A percentile compares a stretch with the other conserved stretches of the same genome.
These are phyloP conservation scores for Eucalyptus cladocalyx DNA, from an alignment of 345 rosid species.

Conservation along the genomic window DNA sequence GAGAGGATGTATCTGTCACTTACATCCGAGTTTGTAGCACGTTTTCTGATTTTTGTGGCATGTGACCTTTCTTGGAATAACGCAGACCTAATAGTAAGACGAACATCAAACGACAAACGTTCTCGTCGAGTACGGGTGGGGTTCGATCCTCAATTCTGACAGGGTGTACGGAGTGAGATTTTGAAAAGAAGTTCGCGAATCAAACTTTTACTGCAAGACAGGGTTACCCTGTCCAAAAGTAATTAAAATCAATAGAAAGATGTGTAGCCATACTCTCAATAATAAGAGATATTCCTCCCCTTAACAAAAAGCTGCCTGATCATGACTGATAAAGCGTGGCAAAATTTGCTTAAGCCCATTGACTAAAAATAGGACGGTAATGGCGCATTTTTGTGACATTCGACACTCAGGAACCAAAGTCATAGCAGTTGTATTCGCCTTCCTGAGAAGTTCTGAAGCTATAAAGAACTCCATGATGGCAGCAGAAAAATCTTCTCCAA, in stretches of 20 bases:
- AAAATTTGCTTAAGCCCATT: background rate
- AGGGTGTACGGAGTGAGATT: background rate
- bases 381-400: background rate
- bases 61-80: background rate
- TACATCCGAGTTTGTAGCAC: background rate
- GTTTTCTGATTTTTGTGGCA: background rate
- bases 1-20: background rate
- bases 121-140: background rate
- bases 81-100: background rate
- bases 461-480: background rate
- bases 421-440: background rate
- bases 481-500: background rate
- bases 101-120: background rate
- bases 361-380: background rate
- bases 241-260: background rate
- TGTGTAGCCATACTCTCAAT: background rate
- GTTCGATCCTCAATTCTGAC: background rate
- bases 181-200: background rate
- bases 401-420: background rate
- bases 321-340: background rate
- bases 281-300: background rate
- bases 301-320: background rate
- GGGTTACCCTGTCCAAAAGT: background rate
- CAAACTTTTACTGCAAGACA: background rate
- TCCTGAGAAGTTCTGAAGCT: background rate